Evolutionary conservation across 495 filamentous ascomycete genomes (phyloP).

Genomic region (Neurospora sp.): DNA sequence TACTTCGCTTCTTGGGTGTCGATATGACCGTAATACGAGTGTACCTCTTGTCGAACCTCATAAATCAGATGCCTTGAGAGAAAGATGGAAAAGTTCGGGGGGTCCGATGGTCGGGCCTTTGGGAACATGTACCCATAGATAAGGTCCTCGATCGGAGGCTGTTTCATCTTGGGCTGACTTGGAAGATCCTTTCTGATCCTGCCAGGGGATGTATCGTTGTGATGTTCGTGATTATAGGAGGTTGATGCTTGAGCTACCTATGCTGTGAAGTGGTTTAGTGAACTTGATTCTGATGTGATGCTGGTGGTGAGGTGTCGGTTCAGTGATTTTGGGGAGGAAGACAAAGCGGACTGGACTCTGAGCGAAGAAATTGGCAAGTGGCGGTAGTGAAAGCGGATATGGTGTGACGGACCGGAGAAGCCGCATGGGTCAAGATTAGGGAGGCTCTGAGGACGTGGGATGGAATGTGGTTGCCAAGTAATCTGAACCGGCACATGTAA

Average conservation of each 20-base stretch:
- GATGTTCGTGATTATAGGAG: neutral
- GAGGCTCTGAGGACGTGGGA: neutral
- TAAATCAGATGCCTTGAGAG: slow-evolving; percentile 61
- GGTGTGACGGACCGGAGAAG: neutral
- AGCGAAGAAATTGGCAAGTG: neutral
- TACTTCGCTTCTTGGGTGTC: slow-evolving; percentile 84
- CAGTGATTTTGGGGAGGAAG: neutral
- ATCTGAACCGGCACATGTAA: neutral
- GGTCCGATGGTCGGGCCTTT: slow-evolving; percentile 39
- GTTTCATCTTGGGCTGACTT: slow-evolving; percentile 36
- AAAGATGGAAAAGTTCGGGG: slow-evolving; percentile 41
- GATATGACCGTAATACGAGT: slow-evolving; percentile 74
- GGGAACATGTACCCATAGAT: slow-evolving; percentile 47
- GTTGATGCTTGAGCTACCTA: neutral
- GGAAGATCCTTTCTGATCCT: neutral
- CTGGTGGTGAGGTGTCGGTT: neutral
- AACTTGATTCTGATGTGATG: neutral
- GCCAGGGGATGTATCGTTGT: neutral
- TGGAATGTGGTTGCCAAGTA: neutral
- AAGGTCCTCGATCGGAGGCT: slow-evolving; percentile 41
- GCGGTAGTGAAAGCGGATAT: neutral
- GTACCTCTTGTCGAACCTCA: slow-evolving; percentile 79
- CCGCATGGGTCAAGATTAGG: neutral
- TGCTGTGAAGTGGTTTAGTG: neutral
- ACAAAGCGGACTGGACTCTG: neutral